phyloP scores from a whole-genome alignment of 164 flowering plant genomes.

The Chimonanthus salicifolius region DNA sequence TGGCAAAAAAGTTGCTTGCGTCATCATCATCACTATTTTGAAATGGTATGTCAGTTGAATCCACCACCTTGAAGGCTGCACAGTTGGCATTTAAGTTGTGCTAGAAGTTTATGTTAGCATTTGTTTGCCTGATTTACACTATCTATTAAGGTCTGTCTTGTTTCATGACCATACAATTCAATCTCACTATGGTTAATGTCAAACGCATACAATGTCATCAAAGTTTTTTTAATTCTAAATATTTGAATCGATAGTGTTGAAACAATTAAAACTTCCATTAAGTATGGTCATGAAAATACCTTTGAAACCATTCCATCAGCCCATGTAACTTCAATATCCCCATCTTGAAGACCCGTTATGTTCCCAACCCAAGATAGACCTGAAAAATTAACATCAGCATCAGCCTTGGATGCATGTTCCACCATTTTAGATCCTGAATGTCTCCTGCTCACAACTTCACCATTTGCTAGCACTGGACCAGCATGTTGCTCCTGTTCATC shows the following conservation, averaged over 20 bases:
- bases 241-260: not conserved
- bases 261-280: not conserved
- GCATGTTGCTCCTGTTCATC: conserved; percentile 26
- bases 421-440: conserved; percentile 16
- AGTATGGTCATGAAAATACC: conserved; percentile 37
- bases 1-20: too few species aligned
- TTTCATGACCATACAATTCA: not conserved
- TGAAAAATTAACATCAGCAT: conserved; percentile 31
- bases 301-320: conserved; percentile 94
- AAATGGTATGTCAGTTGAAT: too few species aligned
- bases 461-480: conserved; percentile 19
- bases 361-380: conserved; percentile 97
- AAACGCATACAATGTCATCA: not conserved
- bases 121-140: not conserved
- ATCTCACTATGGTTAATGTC: not conserved
- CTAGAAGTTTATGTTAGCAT: too few species aligned
- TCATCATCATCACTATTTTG: too few species aligned
- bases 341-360: conserved; percentile 84
- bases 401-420: conserved; percentile 28
- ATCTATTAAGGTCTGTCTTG: not conserved
- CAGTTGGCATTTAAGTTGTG: too few species aligned
- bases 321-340: conserved; percentile 97
- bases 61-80: too few species aligned
- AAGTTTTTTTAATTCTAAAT: not conserved
- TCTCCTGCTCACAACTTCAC: conserved; percentile 17